Evolutionary conservation across 768 basidiomycete species (phyloP), one percentile per base, ranked within the genome.

Genomic region (Calvatia gigantea): DNA sequence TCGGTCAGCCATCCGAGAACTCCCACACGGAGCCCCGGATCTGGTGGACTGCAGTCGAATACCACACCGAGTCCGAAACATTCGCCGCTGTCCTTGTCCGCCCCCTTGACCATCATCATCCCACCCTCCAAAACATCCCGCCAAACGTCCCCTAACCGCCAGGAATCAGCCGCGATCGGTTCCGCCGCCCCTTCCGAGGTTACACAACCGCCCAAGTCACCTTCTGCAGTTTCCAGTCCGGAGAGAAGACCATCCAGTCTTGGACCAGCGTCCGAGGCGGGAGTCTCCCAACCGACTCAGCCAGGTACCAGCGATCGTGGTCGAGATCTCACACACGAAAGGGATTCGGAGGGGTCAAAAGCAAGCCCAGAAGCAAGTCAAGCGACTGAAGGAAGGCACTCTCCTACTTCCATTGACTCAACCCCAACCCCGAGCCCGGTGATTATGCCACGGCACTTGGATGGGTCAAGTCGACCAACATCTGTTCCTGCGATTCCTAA

Each of bases 391-490:
- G 27, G 8, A 14, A 39, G 37, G 6, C 14, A 39, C 29, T 47
- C 54, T 29, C 54, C 54, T 6, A 55, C 54, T 11, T 55, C 54
- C 8, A 55, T 55, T 19, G 54, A 55, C 27, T 55, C 54, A 15
- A 55, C 54, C 4, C 54, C 54, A 6, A 38, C 44, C 21, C 54
- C 54, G 4, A 55, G 54, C 33, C 54, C 54, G 8, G 31, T 27
- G 3, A 47, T 55, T 19, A 8, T 9, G 21, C 54, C 54, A 9
- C n/a, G 19, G n/a, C 5, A 2, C 19, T 33, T 21, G 29, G 23
- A 39, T 27, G 28, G 31, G 11, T 15, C 17, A 9, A 21, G 9
- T 12, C 19, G 9, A 4, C 21, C 41, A 23, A 11, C 6, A 35
- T 21, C 15, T 4, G 4, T 11, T 5, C 33, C 45, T 14, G 44